Percentiles rank a stretch among this genome's conserved stretches.
phyloP scores from a whole-genome alignment of 768 basidiomycete species.

The Cubamyces lactineus region DNA sequence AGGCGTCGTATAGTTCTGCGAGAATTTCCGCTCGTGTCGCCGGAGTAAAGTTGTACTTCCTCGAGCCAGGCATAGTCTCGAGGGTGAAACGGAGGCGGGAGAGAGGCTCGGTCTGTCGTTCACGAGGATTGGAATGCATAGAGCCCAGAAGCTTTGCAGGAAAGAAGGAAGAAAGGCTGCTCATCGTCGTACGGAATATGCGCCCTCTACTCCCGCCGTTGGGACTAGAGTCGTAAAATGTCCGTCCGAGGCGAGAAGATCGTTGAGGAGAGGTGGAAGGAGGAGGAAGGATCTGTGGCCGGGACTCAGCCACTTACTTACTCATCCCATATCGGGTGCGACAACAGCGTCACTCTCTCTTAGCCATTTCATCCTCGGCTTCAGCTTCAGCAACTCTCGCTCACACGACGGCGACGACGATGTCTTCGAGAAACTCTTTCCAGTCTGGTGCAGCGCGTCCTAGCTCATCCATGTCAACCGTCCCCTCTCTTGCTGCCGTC shows the following conservation, averaged over 20 bases:
- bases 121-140: slow-evolving; percentile 51
- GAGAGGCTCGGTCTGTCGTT: slow-evolving; percentile 62
- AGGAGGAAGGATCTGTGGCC: neutral
- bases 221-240: too few relatives aligned
- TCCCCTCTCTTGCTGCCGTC: slow-evolving; percentile 48
- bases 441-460: slow-evolving; percentile 14
- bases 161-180: slow-evolving; percentile 48
- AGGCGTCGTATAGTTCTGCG: slow-evolving; percentile 78
- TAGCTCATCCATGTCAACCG: slow-evolving; percentile 24
- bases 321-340: neutral
- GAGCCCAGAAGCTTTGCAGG: slow-evolving; percentile 54
- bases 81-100: slow-evolving; percentile 75
- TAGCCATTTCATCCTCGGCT: too few relatives aligned
- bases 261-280: neutral
- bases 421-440: slow-evolving; percentile 25
- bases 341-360: neutral
- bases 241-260: neutral
- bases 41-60: slow-evolving; percentile 77
- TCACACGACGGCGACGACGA: neutral
- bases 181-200: slow-evolving; percentile 36
- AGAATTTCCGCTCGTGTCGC: slow-evolving; percentile 79
- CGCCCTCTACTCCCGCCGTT: neutral
- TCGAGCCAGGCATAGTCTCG: slow-evolving; percentile 79
- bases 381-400: too few relatives aligned
- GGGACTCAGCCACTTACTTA: neutral